phyloP scores from a whole-genome alignment of 2,329 filamentous ascomycete genomes.

The Penicillium freii region DNA sequence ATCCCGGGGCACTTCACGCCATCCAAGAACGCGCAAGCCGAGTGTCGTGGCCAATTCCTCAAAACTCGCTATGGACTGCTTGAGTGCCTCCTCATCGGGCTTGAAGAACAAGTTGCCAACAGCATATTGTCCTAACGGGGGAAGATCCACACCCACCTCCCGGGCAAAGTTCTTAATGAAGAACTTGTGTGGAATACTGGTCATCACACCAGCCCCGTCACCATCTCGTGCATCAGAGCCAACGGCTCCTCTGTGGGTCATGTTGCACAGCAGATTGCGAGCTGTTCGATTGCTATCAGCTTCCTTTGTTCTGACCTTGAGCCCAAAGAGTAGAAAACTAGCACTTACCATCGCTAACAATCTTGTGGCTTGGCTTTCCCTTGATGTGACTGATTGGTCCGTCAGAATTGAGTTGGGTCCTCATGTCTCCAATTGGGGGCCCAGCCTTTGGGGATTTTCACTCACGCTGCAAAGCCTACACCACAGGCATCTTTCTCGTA shows the following conservation, averaged over 20 bases:
- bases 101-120: slow-evolving; percentile 99
- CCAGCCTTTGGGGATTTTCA: slow-evolving; percentile 19
- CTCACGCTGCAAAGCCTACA: slow-evolving; percentile 97
- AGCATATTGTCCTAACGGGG: slow-evolving; percentile 87
- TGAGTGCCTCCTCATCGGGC: slow-evolving; percentile 83
- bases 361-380: slow-evolving; percentile 95
- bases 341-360: slow-evolving; percentile 88
- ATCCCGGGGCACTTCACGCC: slow-evolving; percentile 93
- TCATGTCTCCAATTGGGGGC: not conserved
- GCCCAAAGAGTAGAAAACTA: not conserved
- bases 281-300: slow-evolving; percentile 50
- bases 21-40: slow-evolving; percentile 86
- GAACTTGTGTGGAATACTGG: slow-evolving; percentile 96
- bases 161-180: slow-evolving; percentile 98
- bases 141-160: slow-evolving; percentile 83
- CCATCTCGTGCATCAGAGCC: slow-evolving; percentile 97
- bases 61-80: slow-evolving; percentile 87
- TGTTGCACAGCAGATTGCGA: slow-evolving; percentile 95
- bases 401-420: slow-evolving; percentile 11
- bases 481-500: slow-evolving; percentile 99
- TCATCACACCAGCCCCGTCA: slow-evolving; percentile 99
- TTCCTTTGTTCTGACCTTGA: not conserved
- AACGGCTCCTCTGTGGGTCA: slow-evolving; percentile 98
- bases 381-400: slow-evolving; percentile 75
- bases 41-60: slow-evolving; percentile 88